Conservation (phyloP, 441 rosid species). For the Pelargonium cotyledonis region DNA sequence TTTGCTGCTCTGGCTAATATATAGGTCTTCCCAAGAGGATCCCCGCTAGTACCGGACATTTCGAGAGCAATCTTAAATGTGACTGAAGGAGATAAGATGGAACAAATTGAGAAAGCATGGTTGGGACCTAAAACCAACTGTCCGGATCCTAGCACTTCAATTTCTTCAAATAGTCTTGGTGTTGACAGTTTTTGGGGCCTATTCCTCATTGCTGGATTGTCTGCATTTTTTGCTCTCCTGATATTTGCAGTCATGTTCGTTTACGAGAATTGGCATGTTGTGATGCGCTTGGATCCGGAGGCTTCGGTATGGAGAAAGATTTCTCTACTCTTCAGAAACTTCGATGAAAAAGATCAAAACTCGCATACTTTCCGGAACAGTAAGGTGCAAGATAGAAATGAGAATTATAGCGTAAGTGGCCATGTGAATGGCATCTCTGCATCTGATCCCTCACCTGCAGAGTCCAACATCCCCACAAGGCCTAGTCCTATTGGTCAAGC, state of each 20-base stretch:
- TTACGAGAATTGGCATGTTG: conserved; percentile 14
- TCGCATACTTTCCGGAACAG: conserved; percentile 8
- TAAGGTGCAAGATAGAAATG: too few relatives aligned
- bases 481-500: conserved; percentile 11
- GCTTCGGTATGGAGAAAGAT: conserved; percentile 5
- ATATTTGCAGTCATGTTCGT: conserved; percentile 29
- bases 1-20: too few relatives aligned
- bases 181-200: conserved; percentile 52
- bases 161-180: conserved; percentile 40
- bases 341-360: neutral
- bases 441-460: conserved; percentile 17
- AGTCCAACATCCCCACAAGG: conserved; percentile 47
- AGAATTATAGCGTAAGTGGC: too few relatives aligned
- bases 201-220: conserved; percentile 37
- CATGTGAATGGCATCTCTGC: neutral
- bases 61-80: conserved; percentile 54
- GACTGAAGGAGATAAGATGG: conserved; percentile 41
- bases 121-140: conserved; percentile 30
- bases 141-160: conserved; percentile 19
- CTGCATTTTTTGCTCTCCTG: conserved; percentile 32
- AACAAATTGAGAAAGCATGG: conserved; percentile 35
- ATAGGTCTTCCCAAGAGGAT: conserved; percentile 50
- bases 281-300: conserved; percentile 6
- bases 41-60: conserved; percentile 53
- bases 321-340: neutral